phyloP scores from a whole-genome alignment of 2,329 filamentous ascomycete species.

The Volutella citrinella region DNA sequence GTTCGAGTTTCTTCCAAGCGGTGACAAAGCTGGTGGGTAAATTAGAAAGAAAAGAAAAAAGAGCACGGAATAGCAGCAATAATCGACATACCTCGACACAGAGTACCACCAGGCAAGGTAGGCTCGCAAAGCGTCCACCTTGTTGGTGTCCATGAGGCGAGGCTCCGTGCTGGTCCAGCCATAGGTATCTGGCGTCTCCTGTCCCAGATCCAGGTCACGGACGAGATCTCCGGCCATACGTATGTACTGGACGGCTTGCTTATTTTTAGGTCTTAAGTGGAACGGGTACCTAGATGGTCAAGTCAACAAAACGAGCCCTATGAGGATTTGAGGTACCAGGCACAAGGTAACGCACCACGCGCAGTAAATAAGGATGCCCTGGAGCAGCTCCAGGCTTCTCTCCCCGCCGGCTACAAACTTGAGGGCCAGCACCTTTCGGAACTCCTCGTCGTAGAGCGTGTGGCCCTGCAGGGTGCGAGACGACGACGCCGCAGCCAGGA shows the following conservation, averaged over 20 bases:
- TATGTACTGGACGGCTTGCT: conserved; percentile 47
- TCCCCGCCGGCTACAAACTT: conserved; percentile 57
- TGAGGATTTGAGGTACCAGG: neutral
- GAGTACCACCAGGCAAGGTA: conserved; percentile 46
- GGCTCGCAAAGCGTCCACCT: conserved; percentile 42
- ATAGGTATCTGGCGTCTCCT: conserved; percentile 26
- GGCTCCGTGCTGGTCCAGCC: conserved; percentile 1
- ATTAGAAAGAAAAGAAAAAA: no score
- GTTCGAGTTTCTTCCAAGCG: conserved; percentile 35
- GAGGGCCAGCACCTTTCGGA: conserved; percentile 53
- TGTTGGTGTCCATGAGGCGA: conserved; percentile 16
- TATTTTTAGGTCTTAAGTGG: conserved; percentile 50
- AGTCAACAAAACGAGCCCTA: neutral
- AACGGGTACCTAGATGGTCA: conserved; percentile 47
- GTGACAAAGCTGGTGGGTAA: conserved; percentile 33
- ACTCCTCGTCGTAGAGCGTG: conserved; percentile 54
- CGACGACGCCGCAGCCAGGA: conserved; percentile 49
- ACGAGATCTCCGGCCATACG: conserved; percentile 51
- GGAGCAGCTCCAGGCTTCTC: conserved; percentile 53
- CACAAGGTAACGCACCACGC: conserved; percentile 57
- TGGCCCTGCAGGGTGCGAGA: conserved; percentile 49
- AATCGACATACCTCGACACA: conserved; percentile 39
- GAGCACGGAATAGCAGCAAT: no score
- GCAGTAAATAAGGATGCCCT: conserved; percentile 56
- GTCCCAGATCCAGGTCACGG: conserved; percentile 47